Percentiles rank a stretch among this genome's conserved stretches.
These are phyloP conservation scores for Darksidea phi DNA, from an alignment of 495 filamentous ascomycete genomes.

Conservation along the genomic window DNA sequence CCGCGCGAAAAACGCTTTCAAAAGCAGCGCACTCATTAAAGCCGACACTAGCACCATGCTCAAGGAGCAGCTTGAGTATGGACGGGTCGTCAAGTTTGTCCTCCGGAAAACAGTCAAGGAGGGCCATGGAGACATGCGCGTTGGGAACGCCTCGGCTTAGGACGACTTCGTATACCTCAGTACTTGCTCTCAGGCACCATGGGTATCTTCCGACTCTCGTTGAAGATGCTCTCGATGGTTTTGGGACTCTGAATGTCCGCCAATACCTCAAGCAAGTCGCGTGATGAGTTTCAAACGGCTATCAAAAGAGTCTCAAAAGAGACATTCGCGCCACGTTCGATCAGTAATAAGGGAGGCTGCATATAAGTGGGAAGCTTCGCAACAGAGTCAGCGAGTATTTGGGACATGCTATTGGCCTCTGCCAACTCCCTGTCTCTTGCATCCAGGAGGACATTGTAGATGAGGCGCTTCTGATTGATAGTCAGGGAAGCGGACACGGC, in stretches of 20 bases:
- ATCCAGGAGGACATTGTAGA: too few species aligned
- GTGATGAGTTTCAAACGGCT: background rate
- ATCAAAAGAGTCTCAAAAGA: background rate
- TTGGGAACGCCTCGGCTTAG: background rate
- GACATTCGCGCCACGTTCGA: background rate
- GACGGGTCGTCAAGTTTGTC: background rate
- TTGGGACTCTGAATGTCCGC: background rate
- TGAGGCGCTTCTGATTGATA: too few species aligned
- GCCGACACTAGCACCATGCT: slow-evolving; percentile 1
- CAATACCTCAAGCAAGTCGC: background rate
- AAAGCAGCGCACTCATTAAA: background rate
- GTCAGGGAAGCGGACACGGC: background rate
- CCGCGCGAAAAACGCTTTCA: background rate
- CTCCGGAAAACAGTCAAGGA: background rate
- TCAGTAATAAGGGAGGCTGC: background rate
- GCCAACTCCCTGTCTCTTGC: too few species aligned
- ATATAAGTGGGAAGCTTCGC: background rate
- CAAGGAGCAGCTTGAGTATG: background rate
- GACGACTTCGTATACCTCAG: background rate
- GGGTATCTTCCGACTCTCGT: background rate
- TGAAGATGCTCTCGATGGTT: background rate
- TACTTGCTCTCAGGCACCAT: background rate
- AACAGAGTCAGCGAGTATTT: background rate
- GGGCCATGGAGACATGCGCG: background rate
- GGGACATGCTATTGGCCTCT: too few species aligned